Evolutionary conservation across 352 stramenopile species (phyloP), one percentile per base, ranked within the genome.

Genomic region (Globisporangium cederbergense): DNA sequence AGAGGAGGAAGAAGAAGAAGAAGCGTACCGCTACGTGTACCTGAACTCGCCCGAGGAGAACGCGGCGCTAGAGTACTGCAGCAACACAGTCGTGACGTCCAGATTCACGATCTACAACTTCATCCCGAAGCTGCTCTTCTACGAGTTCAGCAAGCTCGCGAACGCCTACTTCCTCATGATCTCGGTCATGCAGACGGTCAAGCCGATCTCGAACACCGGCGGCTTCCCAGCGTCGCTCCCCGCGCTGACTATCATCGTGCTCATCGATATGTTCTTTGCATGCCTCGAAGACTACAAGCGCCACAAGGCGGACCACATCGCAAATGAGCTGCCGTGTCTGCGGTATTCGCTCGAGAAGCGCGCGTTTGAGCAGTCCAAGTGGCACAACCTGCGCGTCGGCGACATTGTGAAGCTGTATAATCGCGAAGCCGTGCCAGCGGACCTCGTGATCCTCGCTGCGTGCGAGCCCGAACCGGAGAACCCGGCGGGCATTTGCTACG

Each of bases 91-190:
- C 28, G 89, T 93, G 47, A 98, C 92, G 32, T 96, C 89, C 52
- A 90, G 92, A 61, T 98, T 97, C 71, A 96, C 90, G 32, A 42
- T 87, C 36, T 96, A 93, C 71, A 97, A 94, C 63, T 97, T 98
- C 60, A 34, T 98, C 28, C 91, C 91, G 11, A 96, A 95, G 58
- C 73, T 97, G 58, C 77, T 98, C 22, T 96, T 93, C 53, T 96
- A 94, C 73, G 87, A 95, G 66, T 95, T 95, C 71, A 88, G 74
- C 51, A 97, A 97, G 65, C 75, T 97, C 51, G 93, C 93, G 47
- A 98, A 98, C 70, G 87, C 93, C 53, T 98, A 98, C 68, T 98
- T 98, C 65, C 76, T 98, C 9, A 64, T 97, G 47, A 97, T 98
- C 56, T 96, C 90, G 9, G 76, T 94, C 73, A 90, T 98, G 79